Conservation (phyloP, 768 basidiomycete genomes). For the Amanita thiersii region DNA sequence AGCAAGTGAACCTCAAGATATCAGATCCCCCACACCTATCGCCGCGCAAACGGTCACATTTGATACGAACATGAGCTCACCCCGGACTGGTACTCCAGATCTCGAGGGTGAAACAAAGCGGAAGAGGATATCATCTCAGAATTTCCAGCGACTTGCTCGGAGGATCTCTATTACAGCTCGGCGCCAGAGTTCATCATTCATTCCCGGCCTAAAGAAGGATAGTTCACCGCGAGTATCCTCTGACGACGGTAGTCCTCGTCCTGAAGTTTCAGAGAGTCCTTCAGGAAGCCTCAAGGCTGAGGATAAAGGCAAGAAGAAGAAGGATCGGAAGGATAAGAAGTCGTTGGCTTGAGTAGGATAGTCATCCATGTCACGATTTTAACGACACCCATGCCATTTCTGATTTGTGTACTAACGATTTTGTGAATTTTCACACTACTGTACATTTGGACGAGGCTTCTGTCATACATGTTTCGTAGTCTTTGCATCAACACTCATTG, state of each 20-base stretch:
- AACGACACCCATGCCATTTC: conserved; percentile 19
- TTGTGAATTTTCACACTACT: conserved; percentile 1
- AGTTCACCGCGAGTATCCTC: conserved; percentile 36
- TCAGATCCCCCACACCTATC: background rate
- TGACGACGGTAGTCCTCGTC: conserved; percentile 34
- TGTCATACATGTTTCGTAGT: background rate
- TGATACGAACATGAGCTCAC: conserved; percentile 44
- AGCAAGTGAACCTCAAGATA: background rate
- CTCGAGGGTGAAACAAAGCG: conserved; percentile 69
- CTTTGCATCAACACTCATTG: too few species aligned
- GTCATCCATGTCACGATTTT: conserved; percentile 11
- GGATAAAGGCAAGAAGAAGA: conserved; percentile 49
- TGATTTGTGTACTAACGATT: conserved; percentile 15
- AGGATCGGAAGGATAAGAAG: conserved; percentile 57
- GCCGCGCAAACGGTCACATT: conserved; percentile 55
- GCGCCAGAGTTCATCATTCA: conserved; percentile 41
- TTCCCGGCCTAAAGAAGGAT: conserved; percentile 48
- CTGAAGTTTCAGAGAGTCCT: conserved; percentile 49
- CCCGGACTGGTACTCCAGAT: conserved; percentile 68
- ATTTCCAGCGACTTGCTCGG: conserved; percentile 75
- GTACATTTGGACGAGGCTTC: conserved; percentile 1
- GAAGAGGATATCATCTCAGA: conserved; percentile 77
- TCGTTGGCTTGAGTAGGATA: conserved; percentile 9
- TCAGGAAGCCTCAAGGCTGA: conserved; percentile 45
- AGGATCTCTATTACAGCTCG: conserved; percentile 60